Evolutionary conservation across 2,329 filamentous ascomycete genomes (phyloP).

Genomic region (Hymenoscyphus occultus): DNA sequence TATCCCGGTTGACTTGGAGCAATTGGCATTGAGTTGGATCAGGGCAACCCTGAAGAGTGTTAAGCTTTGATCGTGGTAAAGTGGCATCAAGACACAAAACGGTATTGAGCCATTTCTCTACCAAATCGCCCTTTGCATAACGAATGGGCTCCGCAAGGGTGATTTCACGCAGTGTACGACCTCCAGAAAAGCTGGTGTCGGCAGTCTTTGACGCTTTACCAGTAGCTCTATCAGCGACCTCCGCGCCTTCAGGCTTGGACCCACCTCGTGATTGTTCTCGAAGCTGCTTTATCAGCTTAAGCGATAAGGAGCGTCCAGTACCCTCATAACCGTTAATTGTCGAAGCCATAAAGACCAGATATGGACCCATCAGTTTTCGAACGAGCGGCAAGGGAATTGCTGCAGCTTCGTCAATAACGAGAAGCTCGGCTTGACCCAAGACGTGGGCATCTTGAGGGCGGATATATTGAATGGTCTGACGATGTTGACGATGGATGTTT

Average conservation of each 20-base stretch:
- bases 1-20: constrained; percentile 92
- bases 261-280: constrained; percentile 82
- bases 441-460: constrained; percentile 94
- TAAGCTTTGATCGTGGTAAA: constrained; percentile 56
- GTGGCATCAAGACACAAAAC: constrained; percentile 92
- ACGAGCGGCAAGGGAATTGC: constrained; percentile 93
- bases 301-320: constrained; percentile 86
- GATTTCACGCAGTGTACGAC: constrained; percentile 83
- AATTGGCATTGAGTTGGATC: constrained; percentile 91
- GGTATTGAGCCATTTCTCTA: constrained; percentile 95
- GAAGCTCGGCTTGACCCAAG: constrained; percentile 86
- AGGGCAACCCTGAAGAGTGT: constrained; percentile 61
- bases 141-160: constrained; percentile 91
- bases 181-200: constrained; percentile 57
- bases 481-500: constrained; percentile 90
- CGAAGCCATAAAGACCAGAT: constrained; percentile 98
- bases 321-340: constrained; percentile 99
- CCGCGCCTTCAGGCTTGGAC: constrained; percentile 53
- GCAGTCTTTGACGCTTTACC: constrained; percentile 66
- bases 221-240: constrained; percentile 75
- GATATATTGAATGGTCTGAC: constrained; percentile 98
- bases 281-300: constrained; percentile 96
- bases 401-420: constrained; percentile 96
- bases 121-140: constrained; percentile 84
- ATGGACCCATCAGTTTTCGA: constrained; percentile 90